These are phyloP conservation scores for Aureobasidium sp. DNA, from an alignment of 2,329 filamentous ascomycete species.

Conservation along the genomic window DNA sequence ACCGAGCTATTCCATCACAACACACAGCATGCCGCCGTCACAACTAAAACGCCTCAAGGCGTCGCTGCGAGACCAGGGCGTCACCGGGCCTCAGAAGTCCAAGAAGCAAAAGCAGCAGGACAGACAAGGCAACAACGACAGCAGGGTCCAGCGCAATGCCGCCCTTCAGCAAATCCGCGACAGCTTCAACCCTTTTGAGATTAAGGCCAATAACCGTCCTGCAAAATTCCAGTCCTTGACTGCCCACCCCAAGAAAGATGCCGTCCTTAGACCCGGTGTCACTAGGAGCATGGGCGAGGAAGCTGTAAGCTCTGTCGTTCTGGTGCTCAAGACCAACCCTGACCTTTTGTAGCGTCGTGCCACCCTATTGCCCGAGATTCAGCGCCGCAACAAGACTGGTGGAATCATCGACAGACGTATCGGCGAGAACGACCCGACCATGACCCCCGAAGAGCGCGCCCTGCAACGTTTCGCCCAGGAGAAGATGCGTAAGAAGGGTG, in stretches of 20 bases:
- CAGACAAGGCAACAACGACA: slow-evolving; percentile 47
- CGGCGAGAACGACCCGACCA: slow-evolving; percentile 87
- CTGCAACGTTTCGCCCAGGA: slow-evolving; percentile 84
- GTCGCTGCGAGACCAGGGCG: slow-evolving; percentile 79
- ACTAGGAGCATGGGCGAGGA: slow-evolving; percentile 83
- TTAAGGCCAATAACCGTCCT: slow-evolving; percentile 65
- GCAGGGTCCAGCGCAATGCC: slow-evolving; percentile 66
- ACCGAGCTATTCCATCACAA: not conserved
- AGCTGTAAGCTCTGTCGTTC: slow-evolving; percentile 44
- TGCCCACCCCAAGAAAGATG: slow-evolving; percentile 39
- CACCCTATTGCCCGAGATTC: slow-evolving; percentile 83
- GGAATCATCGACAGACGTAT: slow-evolving; percentile 89
- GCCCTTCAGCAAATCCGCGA: slow-evolving; percentile 83
- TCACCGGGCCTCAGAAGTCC: slow-evolving; percentile 84
- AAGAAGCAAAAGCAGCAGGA: slow-evolving; percentile 85
- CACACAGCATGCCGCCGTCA: slow-evolving; percentile 69
- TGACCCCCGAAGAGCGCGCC: slow-evolving; percentile 90
- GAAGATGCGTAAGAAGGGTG: slow-evolving; percentile 71
- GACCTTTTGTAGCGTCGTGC: slow-evolving; percentile 54
- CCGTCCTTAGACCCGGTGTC: slow-evolving; percentile 66
- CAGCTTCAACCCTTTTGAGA: slow-evolving; percentile 95
- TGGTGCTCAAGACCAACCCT: not conserved
- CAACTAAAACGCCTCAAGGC: slow-evolving; percentile 94
- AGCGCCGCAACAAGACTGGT: slow-evolving; percentile 80
- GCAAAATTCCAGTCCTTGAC: slow-evolving; percentile 81